Conservation (phyloP, 371 early-diverging fungal genomes). For the Rhizomucor pusillus region DNA sequence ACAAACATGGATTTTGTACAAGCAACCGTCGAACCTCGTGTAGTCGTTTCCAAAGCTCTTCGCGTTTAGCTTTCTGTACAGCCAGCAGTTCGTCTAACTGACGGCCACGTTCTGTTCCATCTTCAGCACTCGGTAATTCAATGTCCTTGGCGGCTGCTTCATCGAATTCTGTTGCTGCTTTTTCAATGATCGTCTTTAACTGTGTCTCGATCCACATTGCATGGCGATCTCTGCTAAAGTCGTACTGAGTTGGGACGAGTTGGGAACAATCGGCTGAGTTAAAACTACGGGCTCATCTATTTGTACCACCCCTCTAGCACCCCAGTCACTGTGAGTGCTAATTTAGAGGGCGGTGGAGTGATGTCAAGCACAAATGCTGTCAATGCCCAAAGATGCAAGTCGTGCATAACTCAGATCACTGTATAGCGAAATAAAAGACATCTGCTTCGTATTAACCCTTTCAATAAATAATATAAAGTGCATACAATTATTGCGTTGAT, state of each 20-base stretch:
- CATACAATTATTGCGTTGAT: no score
- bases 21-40: slow-evolving; percentile 24
- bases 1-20: slow-evolving; percentile 2
- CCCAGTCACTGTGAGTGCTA: no score
- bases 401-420: no score
- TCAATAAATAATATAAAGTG: no score
- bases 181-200: slow-evolving; percentile 21
- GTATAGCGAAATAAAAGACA: no score
- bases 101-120: slow-evolving; percentile 22
- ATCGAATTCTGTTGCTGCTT: slow-evolving; percentile 36
- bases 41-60: slow-evolving; percentile 27
- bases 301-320: no score
- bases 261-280: no score
- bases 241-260: background rate
- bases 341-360: no score
- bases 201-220: slow-evolving; percentile 19
- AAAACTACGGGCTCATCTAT: no score
- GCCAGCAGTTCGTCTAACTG: slow-evolving; percentile 21
- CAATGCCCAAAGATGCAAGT: no score
- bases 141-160: slow-evolving; percentile 19
- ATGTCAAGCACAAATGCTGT: no score
- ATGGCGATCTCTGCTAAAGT: background rate
- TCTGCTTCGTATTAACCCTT: no score
- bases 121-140: slow-evolving; percentile 19
- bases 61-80: slow-evolving; percentile 23